These are phyloP conservation scores for Galerina sulciceps DNA, from an alignment of 768 basidiomycete genomes.

Conservation along the genomic window DNA sequence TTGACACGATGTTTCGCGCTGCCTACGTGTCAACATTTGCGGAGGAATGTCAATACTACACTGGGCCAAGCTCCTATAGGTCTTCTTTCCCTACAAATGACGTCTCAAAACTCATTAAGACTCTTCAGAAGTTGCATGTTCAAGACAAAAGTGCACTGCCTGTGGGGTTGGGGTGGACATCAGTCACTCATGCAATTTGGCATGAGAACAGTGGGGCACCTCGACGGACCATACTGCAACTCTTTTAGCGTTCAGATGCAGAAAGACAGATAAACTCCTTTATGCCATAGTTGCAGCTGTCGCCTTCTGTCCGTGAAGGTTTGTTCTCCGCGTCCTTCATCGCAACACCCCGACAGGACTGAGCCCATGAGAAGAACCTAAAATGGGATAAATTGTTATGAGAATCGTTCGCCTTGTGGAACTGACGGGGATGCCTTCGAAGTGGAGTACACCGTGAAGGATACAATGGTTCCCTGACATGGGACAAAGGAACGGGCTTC, in stretches of 20 bases:
- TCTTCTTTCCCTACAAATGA: no score
- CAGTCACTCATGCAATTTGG: constrained; percentile 8
- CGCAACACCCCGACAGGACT: not conserved
- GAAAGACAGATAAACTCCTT: not conserved
- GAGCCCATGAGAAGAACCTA: constrained; percentile 2
- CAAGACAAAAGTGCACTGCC: not conserved
- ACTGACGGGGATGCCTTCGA: not conserved
- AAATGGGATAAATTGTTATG: constrained; percentile 7
- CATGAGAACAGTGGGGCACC: constrained; percentile 4
- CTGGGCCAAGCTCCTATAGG: no score
- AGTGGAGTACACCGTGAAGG: constrained; percentile 2
- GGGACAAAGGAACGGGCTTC: not conserved
- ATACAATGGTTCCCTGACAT: not conserved
- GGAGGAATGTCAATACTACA: no score
- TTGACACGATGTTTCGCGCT: no score
- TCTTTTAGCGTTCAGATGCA: no score
- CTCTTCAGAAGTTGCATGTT: no score
- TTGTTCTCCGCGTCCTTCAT: not conserved
- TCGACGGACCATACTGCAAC: not conserved
- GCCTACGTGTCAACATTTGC: no score
- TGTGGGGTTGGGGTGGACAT: constrained; percentile 13
- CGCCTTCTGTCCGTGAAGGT: not conserved
- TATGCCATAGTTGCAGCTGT: not conserved
- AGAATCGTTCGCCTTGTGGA: constrained; percentile 1
- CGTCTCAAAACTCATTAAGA: no score